Base-by-base conservation (phyloP, 352 stramenopile genomes). In the Hyaloperonospora arabidopsidis region DNA sequence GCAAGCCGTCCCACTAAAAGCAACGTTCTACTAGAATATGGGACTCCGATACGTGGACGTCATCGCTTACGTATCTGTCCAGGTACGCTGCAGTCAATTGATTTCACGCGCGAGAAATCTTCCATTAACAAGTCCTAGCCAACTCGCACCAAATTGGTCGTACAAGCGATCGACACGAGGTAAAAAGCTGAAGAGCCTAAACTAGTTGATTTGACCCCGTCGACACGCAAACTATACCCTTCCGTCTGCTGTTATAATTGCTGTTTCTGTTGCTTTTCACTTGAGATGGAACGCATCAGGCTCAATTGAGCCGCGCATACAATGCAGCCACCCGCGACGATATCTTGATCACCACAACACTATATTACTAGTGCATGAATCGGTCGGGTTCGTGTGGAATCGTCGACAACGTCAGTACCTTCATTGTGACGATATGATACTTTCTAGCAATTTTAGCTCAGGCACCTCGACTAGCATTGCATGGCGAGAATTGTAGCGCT, bases 211-310 rank as follows among this genome's bases (percentile, higher is more conserved):
- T 36, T 14, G 17, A 19, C 10, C 11, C 43, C 51, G 19, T 10
- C 54, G 52, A 40, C 70, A 80, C 5, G 38, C 46, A 21, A 84
- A 38, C 21, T 51, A 35, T 2, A 68, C 70, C 7, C 65, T 55
- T 12, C n/a, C n/a, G 67, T 41, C 38, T 54, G 60, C 5, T 57
- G 68, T 15, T 59, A 67, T 12, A 84, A 40, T 23, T 57, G 41
- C 32, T 75, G 40, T 41, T 55, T 71, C 13, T 46, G 53, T 40
- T 70, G 45, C 15, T n/a, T 47, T 49, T 12, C 65, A 41, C 35
- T 58, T 63, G 23, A 38, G 45, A 25, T 45, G 63, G 3, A 59
- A 69, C 29, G 60, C 55, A 52, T 84, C 82, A 13, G 76, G 80
- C 40, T 61, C 17, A 84, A 51, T 14, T 64, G 17, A 7, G n/a